A percentile compares a stretch with the other conserved stretches of the same genome.
These are phyloP conservation scores for Oryza rufipogon DNA, from an alignment of 176 grass and related monocot species.

Conservation along the genomic window DNA sequence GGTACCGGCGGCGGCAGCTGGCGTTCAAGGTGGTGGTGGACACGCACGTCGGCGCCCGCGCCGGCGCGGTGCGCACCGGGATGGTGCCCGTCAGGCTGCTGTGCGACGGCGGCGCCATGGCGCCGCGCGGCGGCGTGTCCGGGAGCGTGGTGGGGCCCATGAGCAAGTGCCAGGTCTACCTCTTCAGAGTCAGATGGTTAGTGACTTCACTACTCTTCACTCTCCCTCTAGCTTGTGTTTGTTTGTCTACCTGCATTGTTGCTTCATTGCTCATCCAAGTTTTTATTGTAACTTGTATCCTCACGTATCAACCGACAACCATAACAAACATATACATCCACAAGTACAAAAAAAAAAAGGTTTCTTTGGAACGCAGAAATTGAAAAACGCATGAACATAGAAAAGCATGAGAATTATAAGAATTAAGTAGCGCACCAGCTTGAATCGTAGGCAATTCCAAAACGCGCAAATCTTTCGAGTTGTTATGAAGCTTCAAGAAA, in stretches of 20 bases:
- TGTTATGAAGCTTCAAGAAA: not conserved
- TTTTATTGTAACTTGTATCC: not conserved
- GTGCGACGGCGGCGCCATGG: conserved; percentile 66
- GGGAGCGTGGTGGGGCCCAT: conserved; percentile 28
- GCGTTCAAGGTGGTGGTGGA: conserved; percentile 69
- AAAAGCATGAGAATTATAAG: not conserved
- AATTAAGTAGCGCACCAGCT: not conserved
- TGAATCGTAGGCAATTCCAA: not conserved
- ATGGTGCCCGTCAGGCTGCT: conserved; percentile 67
- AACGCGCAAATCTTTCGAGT: not conserved
- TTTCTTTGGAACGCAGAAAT: not conserved
- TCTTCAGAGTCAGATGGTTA: conserved; percentile 80
- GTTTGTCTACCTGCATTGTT: not conserved
- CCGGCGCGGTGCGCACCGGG: conserved; percentile 44
- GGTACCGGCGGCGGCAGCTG: conserved; percentile 47
- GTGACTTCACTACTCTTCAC: conserved; percentile 40
- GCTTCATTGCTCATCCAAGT: not conserved
- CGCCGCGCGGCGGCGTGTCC: conserved; percentile 37
- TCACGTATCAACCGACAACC: not conserved
- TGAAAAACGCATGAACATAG: not conserved
- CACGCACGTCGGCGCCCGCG: conserved; percentile 55
- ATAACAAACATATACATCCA: not conserved
- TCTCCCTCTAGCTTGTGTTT: not conserved
- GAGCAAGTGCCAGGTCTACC: conserved; percentile 72
- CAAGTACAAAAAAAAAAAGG: not conserved